Evolutionary conservation across 2,329 filamentous ascomycete species (phyloP).

Genomic region (Bisporella sp.): DNA sequence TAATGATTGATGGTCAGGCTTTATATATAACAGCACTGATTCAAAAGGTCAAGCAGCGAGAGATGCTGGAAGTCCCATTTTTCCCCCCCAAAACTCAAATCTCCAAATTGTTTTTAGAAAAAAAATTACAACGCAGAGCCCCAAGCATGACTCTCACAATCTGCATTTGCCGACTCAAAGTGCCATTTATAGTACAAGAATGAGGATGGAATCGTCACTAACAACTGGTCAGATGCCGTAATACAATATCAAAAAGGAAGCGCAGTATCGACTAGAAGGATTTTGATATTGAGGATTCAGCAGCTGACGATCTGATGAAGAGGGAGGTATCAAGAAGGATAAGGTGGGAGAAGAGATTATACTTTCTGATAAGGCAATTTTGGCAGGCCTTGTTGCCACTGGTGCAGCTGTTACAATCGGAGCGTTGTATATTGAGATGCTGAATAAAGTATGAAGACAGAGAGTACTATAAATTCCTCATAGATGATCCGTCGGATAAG

Average conservation of each 20-base stretch:
- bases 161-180: conserved; percentile 18
- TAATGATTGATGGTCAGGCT: conserved; percentile 24
- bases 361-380: conserved; percentile 17
- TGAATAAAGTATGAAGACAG: conserved; percentile 2
- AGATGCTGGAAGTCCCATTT: conserved; percentile 31
- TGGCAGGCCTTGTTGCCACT: conserved; percentile 3
- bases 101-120: conserved; percentile 28
- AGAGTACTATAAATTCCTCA: background rate
- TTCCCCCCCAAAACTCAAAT: conserved; percentile 35
- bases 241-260: conserved; percentile 45
- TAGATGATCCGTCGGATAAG: too few species aligned
- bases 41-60: conserved; percentile 35
- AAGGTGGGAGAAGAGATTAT: conserved; percentile 31
- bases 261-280: conserved; percentile 37
- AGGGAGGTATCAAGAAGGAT: conserved; percentile 23
- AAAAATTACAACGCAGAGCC: conserved; percentile 18
- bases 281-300: conserved; percentile 32
- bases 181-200: conserved; percentile 23
- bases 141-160: conserved; percentile 11
- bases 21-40: conserved; percentile 19
- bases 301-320: conserved; percentile 16
- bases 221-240: conserved; percentile 35
- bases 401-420: conserved; percentile 8
- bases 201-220: conserved; percentile 17
- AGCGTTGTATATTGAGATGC: conserved; percentile 1